Percentiles rank a stretch among this genome's conserved stretches.
These are phyloP conservation scores for Vitis labrusca DNA, from an alignment of 164 flowering plant species.

Conservation along the genomic window DNA sequence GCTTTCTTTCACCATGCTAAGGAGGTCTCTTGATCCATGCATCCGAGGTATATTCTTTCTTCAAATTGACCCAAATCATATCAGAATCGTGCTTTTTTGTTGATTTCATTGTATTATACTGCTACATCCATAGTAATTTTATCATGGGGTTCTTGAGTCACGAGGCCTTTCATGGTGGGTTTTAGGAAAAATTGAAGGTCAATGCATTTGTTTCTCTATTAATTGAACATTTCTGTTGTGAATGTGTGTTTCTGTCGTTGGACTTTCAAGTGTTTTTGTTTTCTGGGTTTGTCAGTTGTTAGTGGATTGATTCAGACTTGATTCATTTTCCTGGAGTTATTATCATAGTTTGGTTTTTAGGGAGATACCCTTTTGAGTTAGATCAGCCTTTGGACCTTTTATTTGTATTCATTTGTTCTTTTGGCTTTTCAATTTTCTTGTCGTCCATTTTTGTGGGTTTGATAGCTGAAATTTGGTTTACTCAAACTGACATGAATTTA, in stretches of 20 bases:
- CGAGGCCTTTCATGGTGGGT: background rate
- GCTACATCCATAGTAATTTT: background rate
- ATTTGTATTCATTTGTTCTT: too few species aligned
- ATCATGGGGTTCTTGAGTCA: background rate
- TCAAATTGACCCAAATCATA: conserved; percentile 1
- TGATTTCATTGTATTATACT: too few species aligned
- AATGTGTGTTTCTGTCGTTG: too few species aligned
- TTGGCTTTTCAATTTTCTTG: too few species aligned
- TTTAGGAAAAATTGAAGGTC: background rate
- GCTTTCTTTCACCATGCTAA: conserved; percentile 72
- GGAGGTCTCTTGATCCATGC: conserved; percentile 31
- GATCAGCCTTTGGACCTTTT: too few species aligned
- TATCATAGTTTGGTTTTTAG: background rate
- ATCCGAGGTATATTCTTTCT: conserved; percentile 4
- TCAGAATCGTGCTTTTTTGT: background rate
- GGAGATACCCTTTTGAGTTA: background rate
- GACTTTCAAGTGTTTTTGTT: too few species aligned
- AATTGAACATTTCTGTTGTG: too few species aligned
- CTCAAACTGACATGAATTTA: too few species aligned
- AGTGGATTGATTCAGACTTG: background rate
- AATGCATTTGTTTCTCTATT: background rate
- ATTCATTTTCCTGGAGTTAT: background rate
- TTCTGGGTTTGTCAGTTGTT: background rate
- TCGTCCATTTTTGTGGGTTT: too few species aligned
- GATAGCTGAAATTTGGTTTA: too few species aligned